Conservation (phyloP, 2,329 filamentous ascomycete species). For the Zymoseptoria brevis region DNA sequence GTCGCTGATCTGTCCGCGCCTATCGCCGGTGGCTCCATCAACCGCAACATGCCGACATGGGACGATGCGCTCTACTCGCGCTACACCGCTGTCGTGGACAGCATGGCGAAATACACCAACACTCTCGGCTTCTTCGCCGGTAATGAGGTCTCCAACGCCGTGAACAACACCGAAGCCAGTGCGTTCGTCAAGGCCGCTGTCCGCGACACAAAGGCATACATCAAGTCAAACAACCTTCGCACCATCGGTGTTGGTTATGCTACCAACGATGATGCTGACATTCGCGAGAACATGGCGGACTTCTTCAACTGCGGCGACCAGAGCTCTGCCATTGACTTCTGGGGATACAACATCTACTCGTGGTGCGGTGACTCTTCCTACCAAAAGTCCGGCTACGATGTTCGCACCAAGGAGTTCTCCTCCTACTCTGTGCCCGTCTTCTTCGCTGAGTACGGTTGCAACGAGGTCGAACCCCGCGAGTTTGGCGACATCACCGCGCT, state of each 20-base stretch:
- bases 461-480: slow-evolving; percentile 59
- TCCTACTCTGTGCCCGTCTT: slow-evolving; percentile 91
- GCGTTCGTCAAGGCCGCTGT: slow-evolving; percentile 97
- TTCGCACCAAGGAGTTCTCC: slow-evolving; percentile 76
- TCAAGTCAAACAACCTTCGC: slow-evolving; percentile 70
- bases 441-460: slow-evolving; percentile 99
- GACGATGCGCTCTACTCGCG: slow-evolving; percentile 67
- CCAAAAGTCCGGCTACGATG: slow-evolving; percentile 67
- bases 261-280: slow-evolving; percentile 81
- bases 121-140: slow-evolving; percentile 96
- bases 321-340: slow-evolving; percentile 76
- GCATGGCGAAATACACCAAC: slow-evolving; percentile 75
- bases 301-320: slow-evolving; percentile 88
- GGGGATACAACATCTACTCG: slow-evolving; percentile 99
- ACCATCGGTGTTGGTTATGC: slow-evolving; percentile 87
- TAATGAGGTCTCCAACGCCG: slow-evolving; percentile 89
- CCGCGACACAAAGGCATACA: slow-evolving; percentile 91
- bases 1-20: slow-evolving; percentile 86
- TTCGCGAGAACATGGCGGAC: slow-evolving; percentile 71
- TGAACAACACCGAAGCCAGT: slow-evolving; percentile 80
- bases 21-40: slow-evolving; percentile 59
- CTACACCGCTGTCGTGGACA: slow-evolving; percentile 78
- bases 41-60: slow-evolving; percentile 73
- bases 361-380: slow-evolving; percentile 89
- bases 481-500: slow-evolving; percentile 82